These are phyloP conservation scores for Aciculosporium take DNA, from an alignment of 2,329 filamentous ascomycete genomes.

Conservation along the genomic window DNA sequence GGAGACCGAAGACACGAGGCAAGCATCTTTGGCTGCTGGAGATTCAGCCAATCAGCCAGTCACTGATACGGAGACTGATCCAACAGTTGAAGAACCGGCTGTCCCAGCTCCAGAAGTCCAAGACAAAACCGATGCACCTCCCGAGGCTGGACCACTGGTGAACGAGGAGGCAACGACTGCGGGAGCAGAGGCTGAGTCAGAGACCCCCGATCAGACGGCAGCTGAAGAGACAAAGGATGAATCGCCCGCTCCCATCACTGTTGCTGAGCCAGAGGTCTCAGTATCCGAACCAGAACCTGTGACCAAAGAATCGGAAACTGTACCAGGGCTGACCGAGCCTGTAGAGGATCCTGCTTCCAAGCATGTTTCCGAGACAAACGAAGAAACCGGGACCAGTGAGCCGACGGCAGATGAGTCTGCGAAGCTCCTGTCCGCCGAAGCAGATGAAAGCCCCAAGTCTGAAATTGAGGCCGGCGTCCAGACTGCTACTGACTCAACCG, in stretches of 20 bases:
- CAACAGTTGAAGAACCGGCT: slow-evolving; percentile 1
- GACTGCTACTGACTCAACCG: background rate
- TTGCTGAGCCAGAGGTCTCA: background rate
- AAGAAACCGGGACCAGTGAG: background rate
- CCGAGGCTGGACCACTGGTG: background rate
- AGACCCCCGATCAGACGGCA: background rate
- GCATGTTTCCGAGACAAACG: background rate
- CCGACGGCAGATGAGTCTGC: background rate
- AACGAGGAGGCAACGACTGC: background rate
- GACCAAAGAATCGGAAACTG: background rate
- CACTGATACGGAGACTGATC: background rate
- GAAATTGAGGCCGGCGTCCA: background rate
- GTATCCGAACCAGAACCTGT: background rate
- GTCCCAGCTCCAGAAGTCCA: background rate
- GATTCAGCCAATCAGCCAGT: background rate
- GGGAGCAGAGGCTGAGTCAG: background rate
- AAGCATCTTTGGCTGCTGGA: background rate
- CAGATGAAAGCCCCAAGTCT: background rate
- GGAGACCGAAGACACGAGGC: background rate
- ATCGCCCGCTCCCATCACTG: background rate
- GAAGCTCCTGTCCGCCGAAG: background rate
- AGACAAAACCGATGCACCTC: background rate
- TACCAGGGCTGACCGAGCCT: background rate
- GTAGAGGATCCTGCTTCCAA: background rate
- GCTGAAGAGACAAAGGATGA: background rate